These are phyloP conservation scores for Aspergillus eucalypticola DNA, from an alignment of 2,329 filamentous ascomycete genomes.

Conservation along the genomic window DNA sequence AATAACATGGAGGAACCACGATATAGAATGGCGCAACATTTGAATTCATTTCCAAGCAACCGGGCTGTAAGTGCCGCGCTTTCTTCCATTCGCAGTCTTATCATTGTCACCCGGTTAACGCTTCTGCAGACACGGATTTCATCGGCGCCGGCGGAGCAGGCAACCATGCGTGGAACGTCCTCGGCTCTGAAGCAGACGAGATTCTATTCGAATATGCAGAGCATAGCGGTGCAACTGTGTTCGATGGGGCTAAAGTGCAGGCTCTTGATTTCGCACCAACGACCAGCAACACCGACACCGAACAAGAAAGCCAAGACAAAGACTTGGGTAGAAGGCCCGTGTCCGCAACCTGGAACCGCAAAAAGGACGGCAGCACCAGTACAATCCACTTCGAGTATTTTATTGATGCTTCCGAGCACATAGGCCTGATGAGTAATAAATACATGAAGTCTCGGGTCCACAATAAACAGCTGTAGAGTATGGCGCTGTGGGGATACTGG, in stretches of 20 bases:
- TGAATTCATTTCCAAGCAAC: not conserved
- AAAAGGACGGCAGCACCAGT: not conserved
- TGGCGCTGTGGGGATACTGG: conserved; percentile 54
- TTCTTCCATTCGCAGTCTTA: too few relatives aligned
- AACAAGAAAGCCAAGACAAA: not conserved
- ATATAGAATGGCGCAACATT: conserved; percentile 3
- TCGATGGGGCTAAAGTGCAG: conserved; percentile 8
- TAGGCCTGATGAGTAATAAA: conserved; percentile 49
- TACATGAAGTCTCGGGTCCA: conserved; percentile 53
- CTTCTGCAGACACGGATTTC: conserved; percentile 25
- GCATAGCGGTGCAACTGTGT: conserved; percentile 24
- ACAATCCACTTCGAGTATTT: conserved; percentile 46
- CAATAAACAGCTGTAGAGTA: conserved; percentile 52
- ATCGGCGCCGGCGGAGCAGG: conserved; percentile 22
- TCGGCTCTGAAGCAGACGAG: conserved; percentile 33
- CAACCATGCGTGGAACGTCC: conserved; percentile 30
- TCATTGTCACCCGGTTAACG: too few relatives aligned
- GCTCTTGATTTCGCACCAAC: conserved; percentile 1
- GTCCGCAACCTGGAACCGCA: not conserved
- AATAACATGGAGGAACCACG: not conserved
- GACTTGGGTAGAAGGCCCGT: not conserved
- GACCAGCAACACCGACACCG: too few relatives aligned
- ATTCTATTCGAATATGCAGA: conserved; percentile 31
- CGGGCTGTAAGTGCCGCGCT: too few relatives aligned
- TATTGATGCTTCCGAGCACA: conserved; percentile 51